Base-by-base conservation (phyloP, 2,329 filamentous ascomycete species). In the Coniella vitis region DNA sequence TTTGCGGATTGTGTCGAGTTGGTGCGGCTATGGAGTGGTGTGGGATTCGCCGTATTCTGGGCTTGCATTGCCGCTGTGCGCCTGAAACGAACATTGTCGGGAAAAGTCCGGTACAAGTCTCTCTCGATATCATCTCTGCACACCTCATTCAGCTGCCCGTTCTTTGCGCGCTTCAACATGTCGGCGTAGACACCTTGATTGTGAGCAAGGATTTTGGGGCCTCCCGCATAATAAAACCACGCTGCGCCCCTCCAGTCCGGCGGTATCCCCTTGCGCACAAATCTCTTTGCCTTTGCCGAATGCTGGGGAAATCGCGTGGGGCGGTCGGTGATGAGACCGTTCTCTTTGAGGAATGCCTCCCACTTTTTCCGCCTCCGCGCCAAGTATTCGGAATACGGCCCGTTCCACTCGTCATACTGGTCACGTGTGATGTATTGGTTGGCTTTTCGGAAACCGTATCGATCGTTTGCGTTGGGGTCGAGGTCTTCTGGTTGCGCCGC, bases 141-240 rank as follows among this genome's bases (percentile, higher is more conserved):
- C 45, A 87, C 77, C 0, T 79, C 73, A 60, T 86, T 84, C 31
- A 87, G 81, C 36, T 72, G 69, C 8, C 60, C 60, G 0, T 37
- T 48, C 16, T 55, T 55, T 7, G 61, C 61, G 52, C 79, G 74
- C 48, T 76, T 71, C 29, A 93, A 71, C 35, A 94, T 70, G 45
- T 81, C 75, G 45, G 82, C 77, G 63, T 96, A 97, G 14, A 91
- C 70, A 1, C 87, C 87, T 4, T 81, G 77, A 58, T 94, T 79
- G 60, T 87, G 84, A 45, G 81, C 78, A 52, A 95, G 65, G 56
- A 89, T 85, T 39, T 83, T 81, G 20, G 89, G 89, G 1, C 91
- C 91, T 17, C 89, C 89, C 10, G 90, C 89, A 63, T 96, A 97
- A 69, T 87, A 96, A 65, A 95, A 97, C 91, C 91, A 97, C 39